phyloP scores from a whole-genome alignment of 2,329 filamentous ascomycete genomes.

The Colletotrichum sidae region DNA sequence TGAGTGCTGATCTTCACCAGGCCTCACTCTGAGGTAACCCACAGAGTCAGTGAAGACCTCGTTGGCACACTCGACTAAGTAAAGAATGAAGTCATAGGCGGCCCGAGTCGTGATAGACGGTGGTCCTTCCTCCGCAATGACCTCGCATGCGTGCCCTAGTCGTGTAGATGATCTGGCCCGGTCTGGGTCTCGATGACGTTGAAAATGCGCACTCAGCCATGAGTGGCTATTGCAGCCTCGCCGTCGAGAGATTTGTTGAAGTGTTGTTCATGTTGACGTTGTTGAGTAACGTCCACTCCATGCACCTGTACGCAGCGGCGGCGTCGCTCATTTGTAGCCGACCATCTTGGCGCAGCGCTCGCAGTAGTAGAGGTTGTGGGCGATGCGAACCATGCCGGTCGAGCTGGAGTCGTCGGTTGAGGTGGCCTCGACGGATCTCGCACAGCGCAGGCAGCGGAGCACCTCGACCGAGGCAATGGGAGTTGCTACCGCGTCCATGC shows the following conservation, averaged over 20 bases:
- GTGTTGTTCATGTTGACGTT: conserved; percentile 7
- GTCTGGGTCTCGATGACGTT: neutral
- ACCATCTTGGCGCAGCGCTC: conserved; percentile 72
- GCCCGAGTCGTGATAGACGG: neutral
- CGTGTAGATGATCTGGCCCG: neutral
- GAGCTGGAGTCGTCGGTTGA: conserved; percentile 69
- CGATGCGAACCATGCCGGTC: conserved; percentile 73
- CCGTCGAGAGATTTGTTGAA: neutral
- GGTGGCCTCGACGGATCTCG: conserved; percentile 69
- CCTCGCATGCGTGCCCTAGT: neutral
- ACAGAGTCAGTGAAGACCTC: neutral
- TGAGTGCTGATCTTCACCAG: conserved; percentile 5
- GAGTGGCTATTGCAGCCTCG: neutral
- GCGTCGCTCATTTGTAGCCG: conserved; percentile 66
- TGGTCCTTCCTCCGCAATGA: neutral
- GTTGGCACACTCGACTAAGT: conserved; percentile 4
- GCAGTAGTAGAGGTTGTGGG: conserved; percentile 76
- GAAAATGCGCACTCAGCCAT: neutral
- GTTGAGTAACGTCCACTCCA: neutral
- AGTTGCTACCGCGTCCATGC: conserved; percentile 61
- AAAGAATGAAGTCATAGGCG: conserved; percentile 10
- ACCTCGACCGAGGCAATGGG: conserved; percentile 67
- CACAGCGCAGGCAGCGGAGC: conserved; percentile 72
- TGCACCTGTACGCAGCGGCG: neutral
- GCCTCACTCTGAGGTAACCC: neutral